Base-by-base conservation (phyloP, 495 filamentous ascomycete species). In the Aspergillus nanangensis region DNA sequence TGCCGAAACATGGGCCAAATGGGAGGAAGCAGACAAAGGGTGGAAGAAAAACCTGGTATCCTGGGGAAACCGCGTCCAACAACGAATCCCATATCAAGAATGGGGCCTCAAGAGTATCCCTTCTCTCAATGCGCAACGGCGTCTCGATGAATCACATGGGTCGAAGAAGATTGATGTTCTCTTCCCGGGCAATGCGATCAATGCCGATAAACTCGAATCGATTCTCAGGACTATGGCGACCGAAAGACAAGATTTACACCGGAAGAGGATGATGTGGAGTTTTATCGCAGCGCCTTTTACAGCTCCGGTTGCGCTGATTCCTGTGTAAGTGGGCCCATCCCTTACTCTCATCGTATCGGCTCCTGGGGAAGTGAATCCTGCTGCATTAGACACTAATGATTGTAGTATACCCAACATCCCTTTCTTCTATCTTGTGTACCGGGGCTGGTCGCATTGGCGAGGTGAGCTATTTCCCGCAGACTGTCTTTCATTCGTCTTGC, bases 21-120 rank as follows among this genome's bases (percentile, higher is more conserved):
- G 92, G 92, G 93, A 97, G 63, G 82, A 83, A 57, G 81, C 83
- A 46, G 84, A 93, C 3, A 74, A 72, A 38, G 83, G 86, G 24
- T 97, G 92, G 93, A 87, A 96, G 68, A 89, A 86, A 51, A 78
- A 76, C 47, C 72, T 96, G 22, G 91, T 91, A 17, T 74, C 73
- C 41, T 93, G 91, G 62, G 93, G 94, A 21, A 96, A 97, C 70
- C 74, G 79, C 21, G 77, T 87, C 8, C 77, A 97, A 41, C 84
- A 86, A 56, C 79, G 88, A 32, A 91, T 99, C 53, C 88, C 92
- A 2, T 96, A 85, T 62, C 88, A 96, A 68, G 93, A 99, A 86
- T 99, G 93, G 85, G 92, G 88, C 0, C 70, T 98, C 38, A 97
- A 97, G 67, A 92, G 88, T 42, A 86, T 98, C 29, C 93, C 93